Percentiles rank a stretch among this genome's conserved stretches.
Evolutionary conservation across 208 protist species (phyloP).

Genomic region (Herpetomonas tarakana): DNA sequence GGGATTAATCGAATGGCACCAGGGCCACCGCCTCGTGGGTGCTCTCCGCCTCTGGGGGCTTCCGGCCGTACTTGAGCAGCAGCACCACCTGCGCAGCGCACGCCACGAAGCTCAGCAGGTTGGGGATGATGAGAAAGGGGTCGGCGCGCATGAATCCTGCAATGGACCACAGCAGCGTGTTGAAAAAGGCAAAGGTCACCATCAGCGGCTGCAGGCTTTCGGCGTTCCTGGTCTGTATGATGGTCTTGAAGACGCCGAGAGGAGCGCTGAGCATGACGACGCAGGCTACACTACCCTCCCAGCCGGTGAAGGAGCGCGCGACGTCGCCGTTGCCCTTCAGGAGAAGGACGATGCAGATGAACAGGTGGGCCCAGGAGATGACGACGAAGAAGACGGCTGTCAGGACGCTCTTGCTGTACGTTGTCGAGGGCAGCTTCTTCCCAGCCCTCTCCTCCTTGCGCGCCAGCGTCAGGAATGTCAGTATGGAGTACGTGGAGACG

Average conservation of each 20-base stretch:
- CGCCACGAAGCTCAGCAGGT: slow-evolving; percentile 33
- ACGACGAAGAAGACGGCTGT: slow-evolving; percentile 35
- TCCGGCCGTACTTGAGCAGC: slow-evolving; percentile 44
- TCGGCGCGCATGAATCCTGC: slow-evolving; percentile 38
- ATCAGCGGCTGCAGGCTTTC: slow-evolving; percentile 46
- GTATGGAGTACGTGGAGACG: slow-evolving; percentile 49
- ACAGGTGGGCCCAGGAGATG: slow-evolving; percentile 21
- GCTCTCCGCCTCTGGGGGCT: slow-evolving; percentile 12
- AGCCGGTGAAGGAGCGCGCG: slow-evolving; percentile 37
- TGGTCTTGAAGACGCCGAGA: slow-evolving; percentile 42
- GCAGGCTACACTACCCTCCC: slow-evolving; percentile 32
- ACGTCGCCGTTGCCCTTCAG: slow-evolving; percentile 14
- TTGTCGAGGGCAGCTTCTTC: slow-evolving; percentile 35
- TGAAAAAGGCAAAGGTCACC: slow-evolving; percentile 52
- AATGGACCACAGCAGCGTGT: slow-evolving; percentile 53
- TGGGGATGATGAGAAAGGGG: slow-evolving; percentile 41
- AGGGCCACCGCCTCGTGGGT: slow-evolving; percentile 38
- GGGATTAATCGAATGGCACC: slow-evolving; percentile 33
- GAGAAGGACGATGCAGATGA: slow-evolving; percentile 31
- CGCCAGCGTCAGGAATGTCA: slow-evolving; percentile 52
- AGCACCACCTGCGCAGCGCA: slow-evolving; percentile 35
- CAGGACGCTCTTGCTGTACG: slow-evolving; percentile 43
- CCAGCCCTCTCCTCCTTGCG: slow-evolving; percentile 45
- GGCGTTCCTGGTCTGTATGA: slow-evolving; percentile 56
- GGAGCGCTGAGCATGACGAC: slow-evolving; percentile 58